Evolutionary conservation across 73 alveolate species (phyloP).

Genomic region (Urostyla sp.): DNA sequence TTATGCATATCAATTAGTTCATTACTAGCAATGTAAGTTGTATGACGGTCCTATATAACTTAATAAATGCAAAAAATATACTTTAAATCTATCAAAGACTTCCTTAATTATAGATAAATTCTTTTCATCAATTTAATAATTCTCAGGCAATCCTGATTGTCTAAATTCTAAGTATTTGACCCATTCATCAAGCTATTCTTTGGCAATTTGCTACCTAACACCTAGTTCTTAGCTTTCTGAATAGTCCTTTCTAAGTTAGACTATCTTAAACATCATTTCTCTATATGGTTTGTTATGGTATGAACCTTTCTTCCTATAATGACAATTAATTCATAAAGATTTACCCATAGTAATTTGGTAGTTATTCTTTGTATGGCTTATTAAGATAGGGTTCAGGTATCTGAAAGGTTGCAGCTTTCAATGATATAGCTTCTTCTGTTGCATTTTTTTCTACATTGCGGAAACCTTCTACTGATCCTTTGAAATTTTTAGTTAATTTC

Average conservation of each 20-base stretch:
- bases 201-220: slow-evolving; percentile 52
- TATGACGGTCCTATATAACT: slow-evolving; percentile 49
- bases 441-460: too few relatives aligned
- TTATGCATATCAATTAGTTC: slow-evolving; percentile 66
- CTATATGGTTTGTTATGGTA: slow-evolving; percentile 61
- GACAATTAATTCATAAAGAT: too few relatives aligned
- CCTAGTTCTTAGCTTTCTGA: not conserved
- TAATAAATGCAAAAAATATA: not conserved
- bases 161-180: slow-evolving; percentile 31
- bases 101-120: slow-evolving; percentile 38
- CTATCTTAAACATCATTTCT: slow-evolving; percentile 39
- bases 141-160: slow-evolving; percentile 42
- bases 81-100: slow-evolving; percentile 59
- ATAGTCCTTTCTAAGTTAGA: slow-evolving; percentile 13
- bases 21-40: slow-evolving; percentile 18
- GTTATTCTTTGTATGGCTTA: too few relatives aligned
- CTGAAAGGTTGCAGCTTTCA: too few relatives aligned
- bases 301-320: too few relatives aligned
- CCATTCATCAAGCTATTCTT: slow-evolving; percentile 58
- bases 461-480: too few relatives aligned
- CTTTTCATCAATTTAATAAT: slow-evolving; percentile 25
- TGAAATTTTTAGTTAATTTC: too few relatives aligned
- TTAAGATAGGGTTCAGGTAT: too few relatives aligned
- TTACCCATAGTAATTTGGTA: too few relatives aligned
- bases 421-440: too few relatives aligned